These are phyloP conservation scores for Malus hybrid DNA, from an alignment of 331 rosid species.

Conservation along the genomic window DNA sequence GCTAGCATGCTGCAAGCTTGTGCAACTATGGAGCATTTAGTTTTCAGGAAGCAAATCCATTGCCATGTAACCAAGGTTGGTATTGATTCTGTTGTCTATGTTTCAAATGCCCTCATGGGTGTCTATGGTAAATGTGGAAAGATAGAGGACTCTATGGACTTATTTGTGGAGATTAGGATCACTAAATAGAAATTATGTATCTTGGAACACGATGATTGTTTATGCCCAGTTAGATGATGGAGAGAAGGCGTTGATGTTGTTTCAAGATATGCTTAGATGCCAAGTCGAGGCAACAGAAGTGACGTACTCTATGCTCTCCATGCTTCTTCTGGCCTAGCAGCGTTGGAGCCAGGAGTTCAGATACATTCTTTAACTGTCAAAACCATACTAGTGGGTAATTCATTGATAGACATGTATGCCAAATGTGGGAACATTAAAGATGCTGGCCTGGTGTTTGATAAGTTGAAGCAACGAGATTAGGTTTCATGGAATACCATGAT, in stretches of 20 bases:
- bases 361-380: slow-evolving; percentile 42
- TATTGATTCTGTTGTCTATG: slow-evolving; percentile 29
- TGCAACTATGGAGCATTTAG: slow-evolving; percentile 25
- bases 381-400: slow-evolving; percentile 35
- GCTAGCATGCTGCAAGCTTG: slow-evolving; percentile 45
- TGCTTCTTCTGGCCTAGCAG: slow-evolving; percentile 42
- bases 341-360: slow-evolving; percentile 37
- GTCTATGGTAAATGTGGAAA: slow-evolving; percentile 43
- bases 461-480: slow-evolving; percentile 24
- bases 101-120: slow-evolving; percentile 45
- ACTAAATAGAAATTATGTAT: slow-evolving; percentile 26
- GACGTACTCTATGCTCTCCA: slow-evolving; percentile 39
- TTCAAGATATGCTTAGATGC: slow-evolving; percentile 22
- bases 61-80: slow-evolving; percentile 31
- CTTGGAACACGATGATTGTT: slow-evolving; percentile 49
- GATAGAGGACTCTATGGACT: slow-evolving; percentile 28
- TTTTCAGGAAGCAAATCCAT: slow-evolving; percentile 34
- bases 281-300: slow-evolving; percentile 39
- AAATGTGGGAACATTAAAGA: slow-evolving; percentile 40
- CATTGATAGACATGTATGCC: slow-evolving; percentile 49
- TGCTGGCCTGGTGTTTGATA: slow-evolving; percentile 36
- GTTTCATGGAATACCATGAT: slow-evolving; percentile 50
- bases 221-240: slow-evolving; percentile 37
- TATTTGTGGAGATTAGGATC: slow-evolving; percentile 17
- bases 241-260: slow-evolving; percentile 34